These are phyloP conservation scores for Fusarium palustre DNA, from an alignment of 2,329 filamentous ascomycete genomes.

Conservation along the genomic window DNA sequence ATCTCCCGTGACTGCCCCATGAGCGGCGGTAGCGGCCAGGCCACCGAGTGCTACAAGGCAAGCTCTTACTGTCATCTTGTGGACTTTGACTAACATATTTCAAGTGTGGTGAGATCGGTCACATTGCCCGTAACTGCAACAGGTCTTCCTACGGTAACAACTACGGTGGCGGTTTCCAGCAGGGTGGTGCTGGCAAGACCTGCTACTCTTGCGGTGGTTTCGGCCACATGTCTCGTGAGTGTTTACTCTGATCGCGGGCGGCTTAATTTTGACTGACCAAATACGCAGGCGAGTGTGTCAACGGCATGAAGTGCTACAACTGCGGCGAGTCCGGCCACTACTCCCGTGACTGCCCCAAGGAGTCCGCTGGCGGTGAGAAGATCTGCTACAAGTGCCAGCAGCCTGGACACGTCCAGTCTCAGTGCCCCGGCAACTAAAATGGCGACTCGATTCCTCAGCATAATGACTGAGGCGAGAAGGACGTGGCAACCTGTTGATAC, in stretches of 20 bases:
- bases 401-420: constrained; percentile 89
- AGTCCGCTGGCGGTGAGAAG: constrained; percentile 87
- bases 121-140: constrained; percentile 93
- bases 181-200: constrained; percentile 76
- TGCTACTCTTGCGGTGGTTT: constrained; percentile 99
- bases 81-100: constrained; percentile 18
- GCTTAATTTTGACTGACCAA: constrained; percentile 33
- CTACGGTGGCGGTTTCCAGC: constrained; percentile 58
- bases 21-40: constrained; percentile 60
- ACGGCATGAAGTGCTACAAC: constrained; percentile 99
- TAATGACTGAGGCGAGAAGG: constrained; percentile 48
- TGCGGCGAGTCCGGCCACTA: constrained; percentile 94
- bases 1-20: constrained; percentile 88
- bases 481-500: constrained; percentile 59
- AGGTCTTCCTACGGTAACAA: constrained; percentile 69
- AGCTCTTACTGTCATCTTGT: constrained; percentile 5
- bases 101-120: constrained; percentile 90
- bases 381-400: constrained; percentile 97
- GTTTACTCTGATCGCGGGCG: neutral
- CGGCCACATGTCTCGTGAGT: constrained; percentile 91
- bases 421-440: constrained; percentile 84
- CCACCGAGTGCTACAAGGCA: constrained; percentile 90
- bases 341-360: constrained; percentile 94
- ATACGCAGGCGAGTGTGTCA: constrained; percentile 84
- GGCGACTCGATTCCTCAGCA: constrained; percentile 44